Conservation (phyloP, 345 rosid genomes). For the Syzygium jambos region DNA sequence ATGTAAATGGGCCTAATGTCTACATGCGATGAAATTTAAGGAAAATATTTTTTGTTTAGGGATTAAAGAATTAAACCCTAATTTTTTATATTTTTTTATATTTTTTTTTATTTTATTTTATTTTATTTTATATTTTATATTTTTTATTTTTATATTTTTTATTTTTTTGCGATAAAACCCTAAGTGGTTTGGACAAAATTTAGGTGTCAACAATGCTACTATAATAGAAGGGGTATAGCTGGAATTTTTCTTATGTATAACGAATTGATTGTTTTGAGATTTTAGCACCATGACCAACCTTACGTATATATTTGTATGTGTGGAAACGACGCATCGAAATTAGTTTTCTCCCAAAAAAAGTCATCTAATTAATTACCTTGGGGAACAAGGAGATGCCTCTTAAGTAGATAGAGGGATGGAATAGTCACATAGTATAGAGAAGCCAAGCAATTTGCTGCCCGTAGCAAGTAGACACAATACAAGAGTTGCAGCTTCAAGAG, state of each 20-base stretch:
- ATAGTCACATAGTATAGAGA: constrained; percentile 22
- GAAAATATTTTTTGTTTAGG: too few relatives aligned
- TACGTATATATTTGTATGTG: not conserved
- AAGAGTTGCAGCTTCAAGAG: constrained; percentile 18
- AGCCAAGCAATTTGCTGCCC: constrained; percentile 22
- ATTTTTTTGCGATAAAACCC: too few relatives aligned
- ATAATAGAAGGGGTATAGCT: not conserved
- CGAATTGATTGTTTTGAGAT: not conserved
- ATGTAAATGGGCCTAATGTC: too few relatives aligned
- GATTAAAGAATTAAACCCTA: too few relatives aligned
- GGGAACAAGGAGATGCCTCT: constrained; percentile 32
- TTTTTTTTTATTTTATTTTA: too few relatives aligned
- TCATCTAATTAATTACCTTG: constrained; percentile 1
- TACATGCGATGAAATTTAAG: too few relatives aligned
- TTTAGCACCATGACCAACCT: not conserved
- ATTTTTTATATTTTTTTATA: too few relatives aligned
- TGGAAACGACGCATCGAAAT: not conserved
- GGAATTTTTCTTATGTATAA: not conserved
- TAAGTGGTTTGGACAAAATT: too few relatives aligned
- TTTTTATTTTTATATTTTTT: too few relatives aligned
- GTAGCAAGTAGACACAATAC: constrained; percentile 5
- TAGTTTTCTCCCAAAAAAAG: not conserved
- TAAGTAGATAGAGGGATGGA: constrained; percentile 31
- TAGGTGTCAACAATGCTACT: not conserved
- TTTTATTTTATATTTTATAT: too few relatives aligned